Evolutionary conservation across 768 basidiomycete genomes (phyloP).

Genomic region (Boletus insuetus): DNA sequence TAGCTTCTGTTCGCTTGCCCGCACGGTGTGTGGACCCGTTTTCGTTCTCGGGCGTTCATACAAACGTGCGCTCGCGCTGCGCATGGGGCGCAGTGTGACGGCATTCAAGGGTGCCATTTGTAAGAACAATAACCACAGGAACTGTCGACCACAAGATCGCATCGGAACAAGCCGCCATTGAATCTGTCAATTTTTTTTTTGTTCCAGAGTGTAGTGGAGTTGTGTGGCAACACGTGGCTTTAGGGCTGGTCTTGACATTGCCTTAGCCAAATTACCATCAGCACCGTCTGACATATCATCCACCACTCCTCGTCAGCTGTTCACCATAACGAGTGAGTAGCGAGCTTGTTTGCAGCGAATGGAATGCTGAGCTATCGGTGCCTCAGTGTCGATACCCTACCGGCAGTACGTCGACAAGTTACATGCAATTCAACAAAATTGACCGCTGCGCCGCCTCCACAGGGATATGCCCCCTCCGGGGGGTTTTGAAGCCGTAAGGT

Average conservation of each 20-base stretch:
- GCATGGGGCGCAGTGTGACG: conserved; percentile 11
- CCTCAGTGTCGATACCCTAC: conserved; percentile 27
- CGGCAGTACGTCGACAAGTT: conserved; percentile 26
- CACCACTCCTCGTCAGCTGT: background rate
- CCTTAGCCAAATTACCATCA: background rate
- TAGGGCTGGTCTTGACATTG: conserved; percentile 27
- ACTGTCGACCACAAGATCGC: conserved; percentile 4
- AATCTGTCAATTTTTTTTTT: background rate
- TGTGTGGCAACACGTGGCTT: conserved; percentile 16
- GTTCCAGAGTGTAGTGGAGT: conserved; percentile 6
- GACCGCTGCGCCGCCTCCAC: conserved; percentile 17
- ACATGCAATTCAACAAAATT: conserved; percentile 1
- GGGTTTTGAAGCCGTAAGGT: conserved; percentile 89
- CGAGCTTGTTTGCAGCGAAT: background rate
- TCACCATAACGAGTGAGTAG: conserved; percentile 20
- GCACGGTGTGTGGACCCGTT: conserved; percentile 13
- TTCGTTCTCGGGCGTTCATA: background rate
- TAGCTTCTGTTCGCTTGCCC: conserved; percentile 1
- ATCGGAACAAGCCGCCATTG: conserved; percentile 3
- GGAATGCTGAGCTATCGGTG: background rate
- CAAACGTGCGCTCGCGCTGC: background rate
- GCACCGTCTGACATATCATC: background rate
- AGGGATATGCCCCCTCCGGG: conserved; percentile 96
- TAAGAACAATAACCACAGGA: conserved; percentile 20
- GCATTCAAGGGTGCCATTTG: conserved; percentile 11